Evolutionary conservation across 2,329 filamentous ascomycete genomes (phyloP).

Genomic region (Periconia digitata): DNA sequence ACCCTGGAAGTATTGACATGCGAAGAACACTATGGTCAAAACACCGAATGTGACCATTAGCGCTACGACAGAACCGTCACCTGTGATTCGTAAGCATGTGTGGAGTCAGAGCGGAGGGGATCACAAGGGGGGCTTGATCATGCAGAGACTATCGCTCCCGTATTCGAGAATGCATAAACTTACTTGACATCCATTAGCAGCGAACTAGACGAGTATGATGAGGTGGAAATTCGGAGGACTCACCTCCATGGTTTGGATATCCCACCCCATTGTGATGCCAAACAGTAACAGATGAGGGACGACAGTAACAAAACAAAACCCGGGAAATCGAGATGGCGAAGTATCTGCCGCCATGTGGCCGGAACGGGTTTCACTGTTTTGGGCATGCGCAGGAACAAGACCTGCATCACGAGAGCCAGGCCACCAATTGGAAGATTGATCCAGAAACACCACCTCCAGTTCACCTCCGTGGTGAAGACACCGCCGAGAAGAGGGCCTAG

Average conservation of each 20-base stretch:
- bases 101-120: no score
- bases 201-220: no score
- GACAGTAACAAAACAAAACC: slow-evolving; percentile 39
- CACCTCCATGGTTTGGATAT: slow-evolving; percentile 40
- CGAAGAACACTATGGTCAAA: slow-evolving; percentile 35
- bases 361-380: slow-evolving; percentile 15
- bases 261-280: slow-evolving; percentile 49
- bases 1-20: slow-evolving; percentile 24
- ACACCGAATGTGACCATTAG: slow-evolving; percentile 42
- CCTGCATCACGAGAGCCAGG: background rate
- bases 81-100: background rate
- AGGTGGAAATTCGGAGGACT: background rate
- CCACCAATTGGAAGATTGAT: background rate
- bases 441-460: background rate
- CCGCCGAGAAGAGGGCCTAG: background rate
- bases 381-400: background rate
- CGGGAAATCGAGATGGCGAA: slow-evolving; percentile 43
- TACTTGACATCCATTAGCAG: no score
- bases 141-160: no score
- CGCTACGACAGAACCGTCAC: slow-evolving; percentile 40
- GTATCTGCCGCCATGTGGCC: slow-evolving; percentile 30
- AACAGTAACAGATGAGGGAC: slow-evolving; percentile 42
- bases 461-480: background rate
- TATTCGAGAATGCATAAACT: no score
- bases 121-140: no score